Base-by-base conservation (phyloP, 495 filamentous ascomycete genomes). In the Penicillium pancosmium region DNA sequence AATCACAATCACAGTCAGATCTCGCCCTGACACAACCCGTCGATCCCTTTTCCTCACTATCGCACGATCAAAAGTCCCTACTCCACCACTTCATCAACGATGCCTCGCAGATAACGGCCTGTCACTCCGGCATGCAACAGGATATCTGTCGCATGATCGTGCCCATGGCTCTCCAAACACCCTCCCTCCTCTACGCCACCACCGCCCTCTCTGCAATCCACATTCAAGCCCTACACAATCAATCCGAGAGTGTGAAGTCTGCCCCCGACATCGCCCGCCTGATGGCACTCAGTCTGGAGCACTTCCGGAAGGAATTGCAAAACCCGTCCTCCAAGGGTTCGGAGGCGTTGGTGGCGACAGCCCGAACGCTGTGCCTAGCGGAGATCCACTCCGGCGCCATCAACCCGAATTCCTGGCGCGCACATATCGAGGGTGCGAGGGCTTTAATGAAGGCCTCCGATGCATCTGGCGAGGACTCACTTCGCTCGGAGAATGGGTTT, bases 171-270 rank as follows among this genome's bases (percentile, higher is more conserved):
- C 66, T 80, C 1, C 75, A 80, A 54, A 78, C 75, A 10, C 77
- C 77, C 8, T 78, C 75, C 0, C 62, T 80, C 43, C 71, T 80
- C 8, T 77, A 80, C 54, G 77, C 77, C 19, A 80, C 77, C 15
- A 76, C 76, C 55, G 75, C 77, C 4, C 64, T 80, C n/a, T 80
- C 77, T 18, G 77, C 77, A 27, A 78, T 80, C 54, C 77, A 80
- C 51, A 63, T 80, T 2, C 72, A 80, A 60, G 75, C 75, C 23
- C 59, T 78, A 48, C 68, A 77, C 31, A 78, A 78, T 52, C 72
- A 74, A 34, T 77, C 77, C 5, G 75, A 75, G 50, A 73, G 59
- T 23, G 74, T 75, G 35, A 80, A 80, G 47, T 68, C 74, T 2
- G 77, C 72, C 1, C 75, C 77, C 6, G 75, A 80, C 56, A 78